Base-by-base conservation (phyloP, 768 basidiomycete species). In the Macrolepiota fuliginosa region DNA sequence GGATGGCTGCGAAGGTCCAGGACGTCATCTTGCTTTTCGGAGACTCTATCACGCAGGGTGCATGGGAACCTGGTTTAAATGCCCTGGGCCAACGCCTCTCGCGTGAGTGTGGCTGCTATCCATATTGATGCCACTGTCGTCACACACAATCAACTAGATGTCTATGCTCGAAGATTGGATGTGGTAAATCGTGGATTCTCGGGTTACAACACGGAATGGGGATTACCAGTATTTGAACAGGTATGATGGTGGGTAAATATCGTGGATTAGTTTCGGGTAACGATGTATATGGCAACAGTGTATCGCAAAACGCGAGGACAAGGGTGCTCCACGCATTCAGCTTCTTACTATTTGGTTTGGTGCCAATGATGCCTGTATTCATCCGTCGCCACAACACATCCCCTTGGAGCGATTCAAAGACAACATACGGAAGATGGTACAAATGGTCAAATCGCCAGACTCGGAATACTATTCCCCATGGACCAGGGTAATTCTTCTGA, bases 121-220 rank as follows among this genome's bases (percentile, higher is more conserved):
- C 56, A 37, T 40, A 51, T 55, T 27, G 19, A 37, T 40, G 54
- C 46, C 46, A 52, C 45, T 24, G 25, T 64, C 45, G 63, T 42
- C 24, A 39, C 51, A 42, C 22, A 13, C 53, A 7, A 45, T 19
- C 17, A 45, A 45, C 42, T 3, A 94, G 92, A 89, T 70, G 80
- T 79, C 0, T 96, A 96, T 72, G 82, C 82, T 46, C 80, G 95
- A 63, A 92, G 87, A 72, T 73, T 94, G 35, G 95, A 97, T 69
- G 86, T 97, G 19, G 65, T 96, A 64, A 96, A 96, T 69, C 86
- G 94, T 52, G 95, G 95, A 1, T 78, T 88, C 29, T 80, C 84
- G 32, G 94, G 94, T 2, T 97, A 96, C 74, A 95, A 91, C 69
- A 89, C 92, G 0, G 86, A 89, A 36, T 96, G 94, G 94, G 88